Percentiles rank a stretch among this genome's conserved stretches.
These are phyloP conservation scores for Pseudogymnoascus sp. DNA, from an alignment of 2,329 filamentous ascomycete species.

Conservation along the genomic window DNA sequence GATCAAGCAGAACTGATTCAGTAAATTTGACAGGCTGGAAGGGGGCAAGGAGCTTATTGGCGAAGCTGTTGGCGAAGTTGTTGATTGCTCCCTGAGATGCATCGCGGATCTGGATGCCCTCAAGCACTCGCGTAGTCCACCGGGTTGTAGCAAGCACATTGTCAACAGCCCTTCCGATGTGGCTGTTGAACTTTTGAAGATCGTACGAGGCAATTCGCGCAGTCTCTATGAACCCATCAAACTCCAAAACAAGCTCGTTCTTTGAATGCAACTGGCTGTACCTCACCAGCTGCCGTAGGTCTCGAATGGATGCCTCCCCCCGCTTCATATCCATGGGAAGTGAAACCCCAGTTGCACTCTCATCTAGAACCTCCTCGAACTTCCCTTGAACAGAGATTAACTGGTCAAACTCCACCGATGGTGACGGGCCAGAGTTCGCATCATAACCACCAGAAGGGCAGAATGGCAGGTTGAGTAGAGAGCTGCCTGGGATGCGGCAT, in stretches of 20 bases:
- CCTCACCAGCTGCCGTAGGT: constrained; percentile 63
- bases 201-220: constrained; percentile 56
- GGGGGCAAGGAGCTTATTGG: constrained; percentile 43
- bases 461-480: constrained; percentile 54
- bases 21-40: constrained; percentile 55
- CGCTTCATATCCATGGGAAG: constrained; percentile 74
- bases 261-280: constrained; percentile 59
- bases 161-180: constrained; percentile 66
- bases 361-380: constrained; percentile 67
- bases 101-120: constrained; percentile 25
- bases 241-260: constrained; percentile 65
- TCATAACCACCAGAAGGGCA: constrained; percentile 36
- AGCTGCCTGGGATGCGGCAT: constrained; percentile 60
- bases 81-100: constrained; percentile 28
- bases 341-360: constrained; percentile 54
- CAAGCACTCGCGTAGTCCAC: constrained; percentile 54
- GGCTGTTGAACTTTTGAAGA: constrained; percentile 67
- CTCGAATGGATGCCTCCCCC: constrained; percentile 64
- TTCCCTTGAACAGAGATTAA: constrained; percentile 67
- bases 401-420: constrained; percentile 56
- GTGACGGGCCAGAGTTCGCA: constrained; percentile 19
- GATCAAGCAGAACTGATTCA: constrained; percentile 57
- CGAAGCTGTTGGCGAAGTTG: constrained; percentile 31
- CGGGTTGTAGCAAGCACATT: constrained; percentile 66
- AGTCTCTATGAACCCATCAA: constrained; percentile 66